Evolutionary conservation across 75 land plant genomes (phyloP), one percentile per base, ranked within the genome.

Genomic region (Pinus tabuliformis): DNA sequence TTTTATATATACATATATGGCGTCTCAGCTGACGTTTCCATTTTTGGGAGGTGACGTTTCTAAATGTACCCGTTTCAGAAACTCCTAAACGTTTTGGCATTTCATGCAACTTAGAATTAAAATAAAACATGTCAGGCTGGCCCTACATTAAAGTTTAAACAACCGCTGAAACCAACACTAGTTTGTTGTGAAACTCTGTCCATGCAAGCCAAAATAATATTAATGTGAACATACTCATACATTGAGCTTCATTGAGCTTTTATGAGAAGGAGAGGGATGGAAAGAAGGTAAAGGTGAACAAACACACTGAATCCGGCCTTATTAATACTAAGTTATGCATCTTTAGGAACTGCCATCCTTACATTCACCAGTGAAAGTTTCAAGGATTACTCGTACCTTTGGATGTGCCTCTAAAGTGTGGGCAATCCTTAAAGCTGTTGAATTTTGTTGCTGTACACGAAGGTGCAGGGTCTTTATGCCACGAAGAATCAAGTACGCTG

Each of bases 401-500:
- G 92, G 98, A 89, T 97, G 98, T 68, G 83, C 87, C 89, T 97
- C 98, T 87, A 97, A 88, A 86, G 90, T 49, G 59, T 70, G 86
- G 76, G 99, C 99, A 82, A 97, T 97, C 91, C 80, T 85, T 73
- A 87, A 58, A 58, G 92, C 99, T 81, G 98, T 92, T 12, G 60
- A 70, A 85, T 97, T 97, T 77, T 97, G 99, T 76, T 92, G 92
- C 86, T 84, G 88, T 76, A 97, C 89, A 86, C 99, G 99, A 77
- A 97, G 93, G 81, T 95, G 90, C 83, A 97, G 81, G 22, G 99
- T 97, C 86, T 97, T 97, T 89, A 97, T 89, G 83, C 99, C 99
- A 78, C 99, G 83, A 57, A 89, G 78, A 77, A 97, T 89, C 79
- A 94, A 70, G 75, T 92, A 94, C 18, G 99, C 91, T 39, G 99